Evolutionary conservation across 306 rosid genomes (phyloP).

Genomic region (Gleditsia sinensis): DNA sequence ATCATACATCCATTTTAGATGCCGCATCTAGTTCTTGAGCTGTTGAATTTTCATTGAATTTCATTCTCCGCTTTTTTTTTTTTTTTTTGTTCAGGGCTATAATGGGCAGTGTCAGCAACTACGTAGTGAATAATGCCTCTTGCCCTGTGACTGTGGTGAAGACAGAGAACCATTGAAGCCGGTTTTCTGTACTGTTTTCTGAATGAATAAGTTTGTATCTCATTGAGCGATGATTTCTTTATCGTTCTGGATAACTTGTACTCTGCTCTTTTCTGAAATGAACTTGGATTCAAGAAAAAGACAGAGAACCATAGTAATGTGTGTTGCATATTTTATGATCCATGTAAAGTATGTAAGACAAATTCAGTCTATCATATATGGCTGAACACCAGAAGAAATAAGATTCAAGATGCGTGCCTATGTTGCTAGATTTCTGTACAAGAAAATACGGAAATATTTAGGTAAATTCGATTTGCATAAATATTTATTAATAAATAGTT

Average conservation of each 20-base stretch:
- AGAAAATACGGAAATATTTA: no score
- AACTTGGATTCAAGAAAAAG: neutral
- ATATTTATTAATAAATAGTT: no score
- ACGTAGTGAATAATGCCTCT: slow-evolving; percentile 64
- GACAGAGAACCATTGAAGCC: slow-evolving; percentile 7
- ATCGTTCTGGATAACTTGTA: neutral
- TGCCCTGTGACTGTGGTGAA: slow-evolving; percentile 90
- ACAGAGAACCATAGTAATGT: no score
- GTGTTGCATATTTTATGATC: neutral
- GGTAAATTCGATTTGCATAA: no score
- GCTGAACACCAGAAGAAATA: neutral
- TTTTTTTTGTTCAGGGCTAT: slow-evolving; percentile 45
- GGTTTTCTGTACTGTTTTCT: neutral
- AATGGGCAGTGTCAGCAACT: slow-evolving; percentile 90
- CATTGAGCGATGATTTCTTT: neutral
- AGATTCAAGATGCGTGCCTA: neutral
- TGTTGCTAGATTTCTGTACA: neutral
- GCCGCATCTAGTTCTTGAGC: neutral
- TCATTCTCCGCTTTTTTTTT: neutral
- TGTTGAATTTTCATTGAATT: slow-evolving; percentile 5
- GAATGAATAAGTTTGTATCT: neutral
- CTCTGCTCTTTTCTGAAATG: neutral
- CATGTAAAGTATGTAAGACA: neutral
- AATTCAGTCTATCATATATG: neutral
- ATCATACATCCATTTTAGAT: no score